Evolutionary conservation across 306 rosid species (phyloP), one percentile per base, ranked within the genome.

Genomic region (Oxytropis ochrocephala): DNA sequence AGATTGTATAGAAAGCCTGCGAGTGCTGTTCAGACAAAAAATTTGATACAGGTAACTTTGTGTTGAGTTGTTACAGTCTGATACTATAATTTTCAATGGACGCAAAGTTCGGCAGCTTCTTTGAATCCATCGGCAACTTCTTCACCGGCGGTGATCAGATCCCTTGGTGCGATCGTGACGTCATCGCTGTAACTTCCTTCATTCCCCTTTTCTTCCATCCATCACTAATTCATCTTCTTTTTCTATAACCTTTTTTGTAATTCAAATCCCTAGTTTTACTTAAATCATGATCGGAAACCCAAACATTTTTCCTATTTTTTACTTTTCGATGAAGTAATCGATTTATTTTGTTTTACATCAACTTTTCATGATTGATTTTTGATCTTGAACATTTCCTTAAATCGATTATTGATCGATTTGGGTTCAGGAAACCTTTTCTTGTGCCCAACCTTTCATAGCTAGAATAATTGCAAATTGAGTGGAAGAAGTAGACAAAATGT

Each of bases 111-210:
- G 86, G 87, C 16, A 78, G 81, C 76, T 36, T 94, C 56, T 79
- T 88, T 75, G 96, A 88, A 16, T 85, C 95, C 73, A 42, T 94
- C 58, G 84, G 82, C 47, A 84, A 89, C 49, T 83, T 83, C 82
- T 83, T 83, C 73, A 4, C 53, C 27, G 75, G 87, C 58, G 93
- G 93, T 50, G 97, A 91, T 30, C 88, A 81, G 86, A 89, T 91
- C 79, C 97, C 97, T 8, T 91, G 94, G 96, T 91, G 94, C 83
- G 94, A 89, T 47, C 81, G 87, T 51, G 94, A 89, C 17, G 79
- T 91, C 80, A 84, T 91, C 70, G 66, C 66, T n/a, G 98, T 90
- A 76, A 78, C 77, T 77, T 30, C 24, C 47, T 56, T 53, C 76
- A 11, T 4, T 13, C 38, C 24, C 39, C 14, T 43, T 55, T 55